Conservation (phyloP, 2,329 filamentous ascomycete species). For the Emmonsia crescens region DNA sequence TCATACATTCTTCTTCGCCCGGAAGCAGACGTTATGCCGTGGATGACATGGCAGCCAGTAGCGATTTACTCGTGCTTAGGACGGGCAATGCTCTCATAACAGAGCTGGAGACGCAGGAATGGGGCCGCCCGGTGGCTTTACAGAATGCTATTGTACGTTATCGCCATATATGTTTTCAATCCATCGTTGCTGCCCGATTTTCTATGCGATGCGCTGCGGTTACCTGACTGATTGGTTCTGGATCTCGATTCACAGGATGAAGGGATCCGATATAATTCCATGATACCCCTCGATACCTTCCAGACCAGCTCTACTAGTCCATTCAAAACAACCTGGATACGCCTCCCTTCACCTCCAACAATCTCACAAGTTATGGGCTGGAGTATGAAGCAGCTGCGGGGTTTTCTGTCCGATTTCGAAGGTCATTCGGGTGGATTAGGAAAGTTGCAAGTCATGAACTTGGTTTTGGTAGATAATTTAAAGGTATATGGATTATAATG, state of each 20-base stretch:
- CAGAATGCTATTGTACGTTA: constrained; percentile 56
- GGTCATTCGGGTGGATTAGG: constrained; percentile 22
- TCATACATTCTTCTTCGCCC: constrained; percentile 35
- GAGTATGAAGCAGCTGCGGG: constrained; percentile 60
- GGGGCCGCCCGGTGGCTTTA: constrained; percentile 69
- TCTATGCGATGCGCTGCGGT: background rate
- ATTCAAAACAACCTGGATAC: constrained; percentile 57
- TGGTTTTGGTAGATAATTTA: constrained; percentile 46
- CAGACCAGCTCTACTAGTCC: constrained; percentile 55
- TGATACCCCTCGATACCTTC: constrained; percentile 64
- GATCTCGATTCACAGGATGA: constrained; percentile 42
- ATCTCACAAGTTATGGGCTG: constrained; percentile 64
- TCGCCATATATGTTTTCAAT: background rate
- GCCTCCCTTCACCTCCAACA: constrained; percentile 36
- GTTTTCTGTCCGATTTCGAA: constrained; percentile 40
- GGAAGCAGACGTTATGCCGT: background rate
- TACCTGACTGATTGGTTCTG: background rate
- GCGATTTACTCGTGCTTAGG: constrained; percentile 41
- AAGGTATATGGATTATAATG: constrained; percentile 32
- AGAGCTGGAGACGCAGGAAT: constrained; percentile 64
- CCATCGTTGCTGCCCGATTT: background rate
- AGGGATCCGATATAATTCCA: constrained; percentile 55
- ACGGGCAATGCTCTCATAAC: constrained; percentile 54
- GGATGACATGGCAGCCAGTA: constrained; percentile 16
- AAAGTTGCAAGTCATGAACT: constrained; percentile 29